Evolutionary conservation across 306 rosid genomes (phyloP).

Genomic region (Sindora glabra): DNA sequence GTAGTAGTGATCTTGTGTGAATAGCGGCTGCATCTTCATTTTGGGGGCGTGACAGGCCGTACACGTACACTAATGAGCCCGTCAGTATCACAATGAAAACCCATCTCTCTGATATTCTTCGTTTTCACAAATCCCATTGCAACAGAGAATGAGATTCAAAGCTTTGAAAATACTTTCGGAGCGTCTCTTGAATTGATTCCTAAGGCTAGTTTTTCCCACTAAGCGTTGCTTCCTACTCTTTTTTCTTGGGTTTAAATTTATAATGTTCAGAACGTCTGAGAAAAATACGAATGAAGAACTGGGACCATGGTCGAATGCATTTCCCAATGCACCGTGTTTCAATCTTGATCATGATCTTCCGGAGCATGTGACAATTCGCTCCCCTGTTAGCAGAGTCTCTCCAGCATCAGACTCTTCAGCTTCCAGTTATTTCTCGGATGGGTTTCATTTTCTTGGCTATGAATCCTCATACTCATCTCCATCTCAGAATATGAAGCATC

Average conservation of each 20-base stretch:
- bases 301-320: slow-evolving; percentile 7
- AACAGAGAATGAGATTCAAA: slow-evolving; percentile 16
- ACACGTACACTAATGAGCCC: background rate
- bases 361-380: slow-evolving; percentile 15
- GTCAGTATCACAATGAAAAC: background rate
- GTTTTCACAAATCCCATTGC: slow-evolving; percentile 6
- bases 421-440: slow-evolving; percentile 21
- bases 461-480: slow-evolving; percentile 15
- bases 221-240: slow-evolving; percentile 7
- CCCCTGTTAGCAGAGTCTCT: slow-evolving; percentile 23
- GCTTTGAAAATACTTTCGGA: background rate
- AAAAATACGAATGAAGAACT: slow-evolving; percentile 4
- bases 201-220: slow-evolving; percentile 15
- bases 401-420: slow-evolving; percentile 18
- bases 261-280: slow-evolving; percentile 17
- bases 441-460: slow-evolving; percentile 1
- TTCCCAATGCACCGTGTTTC: slow-evolving; percentile 1
- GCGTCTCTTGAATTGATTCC: too few relatives aligned
- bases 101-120: background rate
- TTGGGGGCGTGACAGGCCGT: slow-evolving; percentile 32
- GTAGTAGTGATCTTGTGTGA: background rate
- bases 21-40: slow-evolving; percentile 28
- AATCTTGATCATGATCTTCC: slow-evolving; percentile 16
- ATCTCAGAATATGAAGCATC: slow-evolving; percentile 9
- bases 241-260: too few relatives aligned